A percentile compares a stretch with the other conserved stretches of the same genome.
Conservation (phyloP, 495 filamentous ascomycete genomes). For the Penicillium turbatum region DNA sequence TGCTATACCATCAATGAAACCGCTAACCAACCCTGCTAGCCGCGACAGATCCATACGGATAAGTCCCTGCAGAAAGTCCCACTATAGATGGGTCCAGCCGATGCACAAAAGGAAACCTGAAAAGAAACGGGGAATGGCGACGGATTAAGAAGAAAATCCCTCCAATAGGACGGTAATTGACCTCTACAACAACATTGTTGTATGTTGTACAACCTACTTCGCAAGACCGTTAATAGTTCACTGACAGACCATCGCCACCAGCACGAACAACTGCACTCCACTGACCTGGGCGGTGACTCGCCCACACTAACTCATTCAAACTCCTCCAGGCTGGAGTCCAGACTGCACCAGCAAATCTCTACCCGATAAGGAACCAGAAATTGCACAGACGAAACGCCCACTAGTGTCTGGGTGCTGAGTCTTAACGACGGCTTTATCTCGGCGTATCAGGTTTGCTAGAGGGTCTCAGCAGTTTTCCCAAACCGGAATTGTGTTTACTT, state of each 20-base stretch:
- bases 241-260: too few species aligned
- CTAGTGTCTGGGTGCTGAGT: not conserved
- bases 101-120: too few species aligned
- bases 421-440: not conserved
- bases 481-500: too few species aligned
- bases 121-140: not conserved
- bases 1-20: not conserved
- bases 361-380: conserved; percentile 6
- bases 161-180: too few species aligned
- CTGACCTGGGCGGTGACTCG: too few species aligned
- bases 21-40: not conserved
- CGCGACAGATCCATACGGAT: not conserved
- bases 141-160: too few species aligned
- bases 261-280: too few species aligned
- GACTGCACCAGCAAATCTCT: conserved; percentile 5
- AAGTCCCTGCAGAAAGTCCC: not conserved
- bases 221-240: too few species aligned
- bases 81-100: not conserved
- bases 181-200: too few species aligned
- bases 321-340: too few species aligned
- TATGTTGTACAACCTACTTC: too few species aligned
- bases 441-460: not conserved
- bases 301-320: not conserved
- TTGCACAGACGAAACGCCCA: conserved; percentile 1
- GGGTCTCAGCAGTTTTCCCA: not conserved